Evolutionary conservation across 2,329 filamentous ascomycete genomes (phyloP).

Genomic region (Fusarium anthophilum): DNA sequence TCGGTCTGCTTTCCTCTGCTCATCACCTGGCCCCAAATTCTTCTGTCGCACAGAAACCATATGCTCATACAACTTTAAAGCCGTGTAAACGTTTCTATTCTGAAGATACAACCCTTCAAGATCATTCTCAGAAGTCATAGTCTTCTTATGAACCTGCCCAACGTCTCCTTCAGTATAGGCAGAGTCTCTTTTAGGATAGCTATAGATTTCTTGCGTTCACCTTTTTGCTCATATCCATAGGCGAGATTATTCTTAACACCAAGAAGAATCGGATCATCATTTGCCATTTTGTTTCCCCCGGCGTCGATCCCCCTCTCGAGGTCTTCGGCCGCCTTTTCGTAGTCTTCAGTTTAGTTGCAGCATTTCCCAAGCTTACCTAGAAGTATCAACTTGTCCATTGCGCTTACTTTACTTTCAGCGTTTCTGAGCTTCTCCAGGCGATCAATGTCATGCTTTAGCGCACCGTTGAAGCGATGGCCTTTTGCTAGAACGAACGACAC

Average conservation of each 20-base stretch:
- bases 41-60: neutral
- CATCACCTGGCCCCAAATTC: neutral
- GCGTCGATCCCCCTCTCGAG: neutral
- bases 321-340: accelerated
- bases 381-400: neutral
- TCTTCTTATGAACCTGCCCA: accelerated
- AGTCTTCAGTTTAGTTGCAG: neutral
- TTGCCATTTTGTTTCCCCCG: accelerated
- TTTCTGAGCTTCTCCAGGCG: neutral
- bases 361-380: neutral
- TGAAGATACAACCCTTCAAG: neutral
- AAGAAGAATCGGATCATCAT: neutral
- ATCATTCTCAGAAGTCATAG: neutral
- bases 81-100: accelerated
- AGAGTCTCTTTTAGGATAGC: neutral
- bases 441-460: neutral
- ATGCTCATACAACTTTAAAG: neutral
- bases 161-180: no score
- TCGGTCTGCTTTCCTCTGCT: no score
- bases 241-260: accelerated
- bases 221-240: no score
- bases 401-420: neutral
- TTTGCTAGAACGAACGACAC: neutral
- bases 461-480: neutral
- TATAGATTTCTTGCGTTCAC: accelerated